Conservation (phyloP, 108 stramenopile species). For the Fistulifera pelliculosa region DNA sequence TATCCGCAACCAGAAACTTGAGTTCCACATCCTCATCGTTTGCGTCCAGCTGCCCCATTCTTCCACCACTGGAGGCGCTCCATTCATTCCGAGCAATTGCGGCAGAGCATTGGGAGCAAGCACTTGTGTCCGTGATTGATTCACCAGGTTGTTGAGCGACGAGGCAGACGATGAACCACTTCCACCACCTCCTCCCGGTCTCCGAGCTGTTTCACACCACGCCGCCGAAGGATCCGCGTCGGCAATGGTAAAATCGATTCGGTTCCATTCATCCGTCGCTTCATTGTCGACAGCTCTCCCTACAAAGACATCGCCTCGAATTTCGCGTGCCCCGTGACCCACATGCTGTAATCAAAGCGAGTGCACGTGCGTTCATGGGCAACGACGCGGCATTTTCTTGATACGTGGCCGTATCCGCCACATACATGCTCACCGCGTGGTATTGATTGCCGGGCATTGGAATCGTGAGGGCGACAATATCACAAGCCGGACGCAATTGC, state of each 20-base stretch:
- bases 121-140: conserved; percentile 5
- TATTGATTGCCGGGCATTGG: conserved; percentile 39
- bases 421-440: conserved; percentile 65
- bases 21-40: conserved; percentile 68
- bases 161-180: conserved; percentile 19
- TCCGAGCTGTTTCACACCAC: conserved; percentile 44
- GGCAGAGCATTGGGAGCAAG: too few relatives aligned
- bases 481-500: conserved; percentile 41
- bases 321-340: conserved; percentile 46
- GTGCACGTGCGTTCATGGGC: conserved; percentile 46
- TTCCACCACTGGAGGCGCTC: conserved; percentile 15
- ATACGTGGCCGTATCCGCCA: too few relatives aligned
- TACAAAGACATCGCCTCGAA: conserved; percentile 72
- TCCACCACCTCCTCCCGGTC: conserved; percentile 50
- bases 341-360: conserved; percentile 38
- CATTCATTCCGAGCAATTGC: conserved; percentile 8
- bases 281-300: conserved; percentile 66
- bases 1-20: conserved; percentile 36
- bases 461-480: conserved; percentile 61
- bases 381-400: conserved; percentile 12
- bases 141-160: conserved; percentile 23
- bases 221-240: conserved; percentile 31
- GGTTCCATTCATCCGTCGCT: conserved; percentile 52
- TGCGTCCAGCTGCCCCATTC: conserved; percentile 47
- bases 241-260: conserved; percentile 43